A percentile compares a stretch with the other conserved stretches of the same genome.
phyloP scores from a whole-genome alignment of 192 early-diverging fungal genomes.

The Cladochytrium replicatum region DNA sequence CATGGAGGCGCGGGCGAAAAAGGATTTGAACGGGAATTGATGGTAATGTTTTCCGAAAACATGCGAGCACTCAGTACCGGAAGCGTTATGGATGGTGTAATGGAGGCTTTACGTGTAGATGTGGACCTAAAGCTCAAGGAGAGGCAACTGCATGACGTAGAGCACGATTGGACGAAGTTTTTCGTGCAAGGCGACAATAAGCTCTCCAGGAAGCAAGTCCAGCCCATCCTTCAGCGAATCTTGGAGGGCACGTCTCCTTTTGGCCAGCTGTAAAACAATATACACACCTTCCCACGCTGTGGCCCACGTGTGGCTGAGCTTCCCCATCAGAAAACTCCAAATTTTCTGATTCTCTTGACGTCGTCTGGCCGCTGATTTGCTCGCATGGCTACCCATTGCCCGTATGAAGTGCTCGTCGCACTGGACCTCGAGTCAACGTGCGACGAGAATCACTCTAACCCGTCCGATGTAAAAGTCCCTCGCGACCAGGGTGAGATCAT shows the following conservation, averaged over 20 bases:
- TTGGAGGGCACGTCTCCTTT: too few species aligned
- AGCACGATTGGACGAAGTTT: constrained; percentile 5
- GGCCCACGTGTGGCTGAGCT: too few species aligned
- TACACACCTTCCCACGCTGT: too few species aligned
- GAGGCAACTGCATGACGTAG: constrained; percentile 4
- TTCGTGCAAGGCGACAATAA: constrained; percentile 45
- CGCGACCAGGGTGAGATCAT: constrained; percentile 28
- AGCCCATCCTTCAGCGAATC: constrained; percentile 51
- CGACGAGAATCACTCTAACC: constrained; percentile 56
- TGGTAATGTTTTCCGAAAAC: constrained; percentile 24
- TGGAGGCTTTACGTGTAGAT: constrained; percentile 21
- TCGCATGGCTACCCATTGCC: constrained; percentile 14
- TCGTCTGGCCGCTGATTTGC: too few species aligned
- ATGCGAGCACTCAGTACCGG: not conserved
- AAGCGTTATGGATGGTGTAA: constrained; percentile 18
- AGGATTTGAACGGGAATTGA: constrained; percentile 54
- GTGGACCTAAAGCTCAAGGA: constrained; percentile 19
- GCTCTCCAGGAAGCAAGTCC: constrained; percentile 53
- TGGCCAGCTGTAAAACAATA: too few species aligned
- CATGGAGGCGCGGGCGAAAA: constrained; percentile 10
- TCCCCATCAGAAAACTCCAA: too few species aligned
- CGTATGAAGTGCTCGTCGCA: constrained; percentile 48
- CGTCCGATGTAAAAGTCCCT: constrained; percentile 39
- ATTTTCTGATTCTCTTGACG: too few species aligned
- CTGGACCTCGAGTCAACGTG: constrained; percentile 62